Evolutionary conservation across 2,329 filamentous ascomycete genomes (phyloP).

Genomic region (Fusarium continuum): DNA sequence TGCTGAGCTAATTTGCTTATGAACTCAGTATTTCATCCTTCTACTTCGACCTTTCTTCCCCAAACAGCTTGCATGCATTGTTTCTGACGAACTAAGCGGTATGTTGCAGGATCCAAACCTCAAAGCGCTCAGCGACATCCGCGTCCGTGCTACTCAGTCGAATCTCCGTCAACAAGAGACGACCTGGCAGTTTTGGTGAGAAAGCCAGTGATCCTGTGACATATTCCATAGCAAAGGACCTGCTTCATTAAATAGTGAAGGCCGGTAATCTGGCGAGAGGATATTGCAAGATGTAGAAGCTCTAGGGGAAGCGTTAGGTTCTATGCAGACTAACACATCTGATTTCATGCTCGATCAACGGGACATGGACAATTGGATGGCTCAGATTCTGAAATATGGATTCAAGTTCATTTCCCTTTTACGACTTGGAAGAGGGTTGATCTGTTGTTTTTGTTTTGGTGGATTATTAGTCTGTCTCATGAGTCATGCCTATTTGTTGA

Average conservation of each 20-base stretch:
- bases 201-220: neutral
- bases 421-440: neutral
- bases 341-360: neutral
- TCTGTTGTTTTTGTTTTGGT: too few species aligned
- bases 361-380: neutral
- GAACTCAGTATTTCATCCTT: neutral
- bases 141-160: neutral
- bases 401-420: neutral
- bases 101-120: neutral
- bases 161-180: neutral
- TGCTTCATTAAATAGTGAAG: neutral
- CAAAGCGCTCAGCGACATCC: neutral
- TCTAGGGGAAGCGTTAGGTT: neutral
- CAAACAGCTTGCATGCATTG: neutral
- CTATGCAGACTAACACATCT: neutral
- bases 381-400: neutral
- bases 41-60: neutral
- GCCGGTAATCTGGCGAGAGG: neutral
- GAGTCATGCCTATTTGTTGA: too few species aligned
- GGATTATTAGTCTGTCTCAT: too few species aligned
- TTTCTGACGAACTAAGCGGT: neutral
- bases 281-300: neutral
- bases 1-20: neutral
- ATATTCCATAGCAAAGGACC: neutral
- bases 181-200: neutral